These are phyloP conservation scores for Zasmidium citrigriseum DNA, from an alignment of 2,329 filamentous ascomycete genomes.

Conservation along the genomic window DNA sequence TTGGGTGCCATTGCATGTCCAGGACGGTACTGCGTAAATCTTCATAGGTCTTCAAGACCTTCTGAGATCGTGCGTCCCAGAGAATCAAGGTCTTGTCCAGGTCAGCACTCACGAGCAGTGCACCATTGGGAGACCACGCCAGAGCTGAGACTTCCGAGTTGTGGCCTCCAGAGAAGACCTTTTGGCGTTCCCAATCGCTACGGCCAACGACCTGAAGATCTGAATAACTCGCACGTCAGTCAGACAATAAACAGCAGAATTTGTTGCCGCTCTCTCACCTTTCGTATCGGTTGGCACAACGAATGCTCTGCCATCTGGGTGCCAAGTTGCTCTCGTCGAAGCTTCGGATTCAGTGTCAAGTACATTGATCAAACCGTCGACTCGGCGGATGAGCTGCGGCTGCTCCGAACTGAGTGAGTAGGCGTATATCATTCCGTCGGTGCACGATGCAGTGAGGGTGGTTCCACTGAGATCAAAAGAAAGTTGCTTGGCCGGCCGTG, in stretches of 20 bases:
- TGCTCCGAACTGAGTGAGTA: conserved; percentile 80
- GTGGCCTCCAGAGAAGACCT: conserved; percentile 76
- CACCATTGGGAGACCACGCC: conserved; percentile 93
- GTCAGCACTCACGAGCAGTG: conserved; percentile 70
- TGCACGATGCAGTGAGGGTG: conserved; percentile 77
- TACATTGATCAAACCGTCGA: conserved; percentile 81
- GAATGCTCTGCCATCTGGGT: conserved; percentile 91
- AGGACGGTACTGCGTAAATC: conserved; percentile 73
- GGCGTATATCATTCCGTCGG: conserved; percentile 85
- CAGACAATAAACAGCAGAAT: background rate
- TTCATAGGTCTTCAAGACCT: conserved; percentile 73
- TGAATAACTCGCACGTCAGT: conserved; percentile 18
- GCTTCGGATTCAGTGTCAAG: conserved; percentile 76
- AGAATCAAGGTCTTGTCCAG: conserved; percentile 66
- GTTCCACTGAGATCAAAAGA: conserved; percentile 81
- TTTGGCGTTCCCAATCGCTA: conserved; percentile 85
- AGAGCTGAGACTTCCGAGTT: conserved; percentile 81
- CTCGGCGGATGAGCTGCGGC: conserved; percentile 76
- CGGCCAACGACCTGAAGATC: conserved; percentile 87
- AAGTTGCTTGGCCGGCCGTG: conserved; percentile 84
- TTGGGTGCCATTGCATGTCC: conserved; percentile 87
- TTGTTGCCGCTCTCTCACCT: conserved; percentile 23
- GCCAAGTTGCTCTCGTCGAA: conserved; percentile 79
- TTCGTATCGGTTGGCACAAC: conserved; percentile 78
- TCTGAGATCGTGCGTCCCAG: conserved; percentile 90